phyloP scores from a whole-genome alignment of 768 basidiomycete species.

The Leccinum uliginosum region DNA sequence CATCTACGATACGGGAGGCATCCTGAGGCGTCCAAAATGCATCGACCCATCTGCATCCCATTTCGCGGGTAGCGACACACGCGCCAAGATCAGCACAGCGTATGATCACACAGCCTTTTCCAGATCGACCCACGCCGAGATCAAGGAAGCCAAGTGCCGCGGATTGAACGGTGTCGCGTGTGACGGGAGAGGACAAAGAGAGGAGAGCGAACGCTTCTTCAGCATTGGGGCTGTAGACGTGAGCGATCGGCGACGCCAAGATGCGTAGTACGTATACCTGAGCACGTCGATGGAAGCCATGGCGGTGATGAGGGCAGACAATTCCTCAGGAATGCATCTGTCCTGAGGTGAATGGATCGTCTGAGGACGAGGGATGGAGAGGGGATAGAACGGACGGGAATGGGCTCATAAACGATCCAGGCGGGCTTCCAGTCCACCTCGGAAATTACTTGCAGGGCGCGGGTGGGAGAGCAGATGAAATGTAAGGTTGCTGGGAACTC shows the following conservation, averaged over 20 bases:
- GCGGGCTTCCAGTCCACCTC: conserved; percentile 69
- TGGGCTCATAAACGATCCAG: conserved; percentile 74
- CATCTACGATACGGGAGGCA: conserved; percentile 55
- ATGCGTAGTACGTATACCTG: conserved; percentile 41
- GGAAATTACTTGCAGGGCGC: conserved; percentile 57
- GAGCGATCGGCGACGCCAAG: conserved; percentile 2
- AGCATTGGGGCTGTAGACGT: conserved; percentile 67
- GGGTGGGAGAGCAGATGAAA: conserved; percentile 61
- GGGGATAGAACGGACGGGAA: conserved; percentile 54
- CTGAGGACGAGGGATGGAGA: background rate
- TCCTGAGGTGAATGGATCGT: conserved; percentile 39
- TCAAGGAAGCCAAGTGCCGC: conserved; percentile 63
- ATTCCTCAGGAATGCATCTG: conserved; percentile 74
- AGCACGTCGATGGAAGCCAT: conserved; percentile 61
- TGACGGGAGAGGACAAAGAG: conserved; percentile 36
- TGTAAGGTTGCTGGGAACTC: conserved; percentile 43
- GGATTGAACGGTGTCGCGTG: conserved; percentile 53
- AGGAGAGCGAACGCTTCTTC: conserved; percentile 74
- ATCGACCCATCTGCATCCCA: conserved; percentile 56
- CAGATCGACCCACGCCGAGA: conserved; percentile 48
- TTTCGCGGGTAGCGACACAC: conserved; percentile 47
- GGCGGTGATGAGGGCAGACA: conserved; percentile 61
- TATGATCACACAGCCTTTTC: conserved; percentile 63
- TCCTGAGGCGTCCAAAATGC: conserved; percentile 64
- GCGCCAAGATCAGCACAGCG: conserved; percentile 72